Base-by-base conservation (phyloP, 257 asterid species). In the Scutellaria minor region DNA sequence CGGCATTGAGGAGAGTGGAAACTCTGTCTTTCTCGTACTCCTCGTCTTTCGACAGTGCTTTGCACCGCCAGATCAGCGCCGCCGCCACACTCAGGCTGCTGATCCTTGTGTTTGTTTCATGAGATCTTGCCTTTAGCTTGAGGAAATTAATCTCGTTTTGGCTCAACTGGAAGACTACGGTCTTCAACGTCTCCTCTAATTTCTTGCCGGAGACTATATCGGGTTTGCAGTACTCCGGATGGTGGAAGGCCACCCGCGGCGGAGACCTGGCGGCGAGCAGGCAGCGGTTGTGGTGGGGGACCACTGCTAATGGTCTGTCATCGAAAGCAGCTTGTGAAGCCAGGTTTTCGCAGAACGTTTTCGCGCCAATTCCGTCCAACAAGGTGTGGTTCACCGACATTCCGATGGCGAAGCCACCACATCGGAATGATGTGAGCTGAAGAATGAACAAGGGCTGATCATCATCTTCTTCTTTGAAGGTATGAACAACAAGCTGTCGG, bases 41-140 rank as follows among this genome's bases (percentile, higher is more conserved):
- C 6, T 0, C 42, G 5, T 10, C 57, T 1, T 6, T 40, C 0
- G 96, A 83, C 9, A 89, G 20, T 2, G 93, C 96, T 15, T 85
- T 87, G 85, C 93, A 87, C 14, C 87, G 80, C 93, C 93, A 89
- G 5, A 89, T 69, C 1, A 79, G 81, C 0, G 93, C 79, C 1
- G 85, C 76, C 1, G 76, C 74, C 1, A 70, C 87, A 13, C 65
- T 87, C 10, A 85, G 84, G 57, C 86, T 70, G 9, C 86, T 77
- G 24, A 87, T 70, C 37, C 51, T 79, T n/a, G 54, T 5, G 14
- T n/a, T 31, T 31, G 37, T 13, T n/a, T 7, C 27, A 8, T 48
- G 27, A 24, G 8, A 6, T 53, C 72, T 76, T 13, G 88, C 84
- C 75, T 79, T 74, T 5, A 74, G 60, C 77, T 85, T 88, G 22